Evolutionary conservation across 1,284 basidiomycete genomes (phyloP).

Genomic region (Sporisorium graminicola): DNA sequence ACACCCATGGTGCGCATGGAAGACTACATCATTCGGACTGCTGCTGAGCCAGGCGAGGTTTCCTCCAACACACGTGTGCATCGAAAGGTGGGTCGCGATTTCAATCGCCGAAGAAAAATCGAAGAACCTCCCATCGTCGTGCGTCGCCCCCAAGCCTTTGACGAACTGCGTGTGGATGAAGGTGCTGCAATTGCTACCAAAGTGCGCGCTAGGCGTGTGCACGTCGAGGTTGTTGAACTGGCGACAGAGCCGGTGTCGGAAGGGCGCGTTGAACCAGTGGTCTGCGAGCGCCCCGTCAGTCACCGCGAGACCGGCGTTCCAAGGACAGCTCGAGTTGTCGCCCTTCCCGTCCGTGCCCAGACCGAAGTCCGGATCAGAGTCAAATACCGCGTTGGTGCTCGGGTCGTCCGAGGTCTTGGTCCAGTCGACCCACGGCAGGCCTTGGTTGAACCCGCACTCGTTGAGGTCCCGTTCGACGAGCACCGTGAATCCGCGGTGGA

Average conservation of each 20-base stretch:
- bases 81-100: slow-evolving; percentile 26
- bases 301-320: slow-evolving; percentile 15
- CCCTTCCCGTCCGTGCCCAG: slow-evolving; percentile 35
- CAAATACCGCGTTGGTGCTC: slow-evolving; percentile 13
- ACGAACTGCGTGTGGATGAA: slow-evolving; percentile 30
- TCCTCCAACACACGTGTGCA: slow-evolving; percentile 41
- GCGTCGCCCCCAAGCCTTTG: slow-evolving; percentile 13
- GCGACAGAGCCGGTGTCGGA: slow-evolving; percentile 35
- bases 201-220: slow-evolving; percentile 14
- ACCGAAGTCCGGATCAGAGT: slow-evolving; percentile 12
- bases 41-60: slow-evolving; percentile 34
- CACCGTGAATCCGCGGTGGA: slow-evolving; percentile 31
- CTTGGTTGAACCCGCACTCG: slow-evolving; percentile 24
- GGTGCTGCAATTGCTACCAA: slow-evolving; percentile 34
- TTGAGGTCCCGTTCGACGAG: slow-evolving; percentile 37
- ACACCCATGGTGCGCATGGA: slow-evolving; percentile 18
- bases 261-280: slow-evolving; percentile 39
- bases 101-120: slow-evolving; percentile 39
- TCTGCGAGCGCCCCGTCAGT: slow-evolving; percentile 30
- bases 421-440: slow-evolving; percentile 46
- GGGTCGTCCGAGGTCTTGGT: slow-evolving; percentile 24
- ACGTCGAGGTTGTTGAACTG: slow-evolving; percentile 41
- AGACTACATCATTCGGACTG: slow-evolving; percentile 22
- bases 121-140: slow-evolving; percentile 32
- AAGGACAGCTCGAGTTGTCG: slow-evolving; percentile 15